Evolutionary conservation across 305 asterid genomes (phyloP).

Genomic region (Caryopteris hybrid): DNA sequence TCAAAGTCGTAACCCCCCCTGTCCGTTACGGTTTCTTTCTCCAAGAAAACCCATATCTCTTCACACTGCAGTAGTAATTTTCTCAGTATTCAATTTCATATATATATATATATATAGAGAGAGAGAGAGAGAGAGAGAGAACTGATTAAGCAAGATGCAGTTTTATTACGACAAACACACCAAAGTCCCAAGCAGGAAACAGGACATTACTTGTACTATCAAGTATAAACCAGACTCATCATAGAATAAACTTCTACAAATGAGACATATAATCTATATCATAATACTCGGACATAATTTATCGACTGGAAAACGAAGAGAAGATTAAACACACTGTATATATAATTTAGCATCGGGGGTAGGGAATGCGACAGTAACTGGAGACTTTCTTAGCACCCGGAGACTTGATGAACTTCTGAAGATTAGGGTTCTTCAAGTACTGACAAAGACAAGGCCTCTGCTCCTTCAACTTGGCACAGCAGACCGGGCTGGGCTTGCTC

Average conservation of each 20-base stretch:
- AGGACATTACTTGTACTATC: neutral
- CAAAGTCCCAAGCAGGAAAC: conserved; percentile 20
- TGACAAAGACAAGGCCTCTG: conserved; percentile 77
- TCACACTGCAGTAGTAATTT: too few relatives aligned
- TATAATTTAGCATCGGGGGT: conserved; percentile 33
- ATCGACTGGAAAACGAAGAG: too few relatives aligned
- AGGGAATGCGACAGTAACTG: conserved; percentile 23
- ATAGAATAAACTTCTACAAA: conserved; percentile 3
- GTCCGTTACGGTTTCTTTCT: neutral
- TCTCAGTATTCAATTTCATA: too few relatives aligned
- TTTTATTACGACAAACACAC: conserved; percentile 17
- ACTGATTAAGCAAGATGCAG: neutral
- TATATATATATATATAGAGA: too few relatives aligned
- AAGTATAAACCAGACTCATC: conserved; percentile 6
- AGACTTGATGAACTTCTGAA: conserved; percentile 59
- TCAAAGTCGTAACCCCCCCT: neutral
- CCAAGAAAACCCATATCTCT: neutral
- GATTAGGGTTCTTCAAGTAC: conserved; percentile 65
- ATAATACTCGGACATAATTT: neutral
- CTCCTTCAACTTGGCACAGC: conserved; percentile 61
- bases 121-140: neutral
- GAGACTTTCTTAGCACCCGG: conserved; percentile 71
- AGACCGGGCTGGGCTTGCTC: conserved; percentile 38
- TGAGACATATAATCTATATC: neutral
- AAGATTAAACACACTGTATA: neutral